Conservation (phyloP, 192 early-diverging fungal species). For the Cladochytrium replicatum region DNA sequence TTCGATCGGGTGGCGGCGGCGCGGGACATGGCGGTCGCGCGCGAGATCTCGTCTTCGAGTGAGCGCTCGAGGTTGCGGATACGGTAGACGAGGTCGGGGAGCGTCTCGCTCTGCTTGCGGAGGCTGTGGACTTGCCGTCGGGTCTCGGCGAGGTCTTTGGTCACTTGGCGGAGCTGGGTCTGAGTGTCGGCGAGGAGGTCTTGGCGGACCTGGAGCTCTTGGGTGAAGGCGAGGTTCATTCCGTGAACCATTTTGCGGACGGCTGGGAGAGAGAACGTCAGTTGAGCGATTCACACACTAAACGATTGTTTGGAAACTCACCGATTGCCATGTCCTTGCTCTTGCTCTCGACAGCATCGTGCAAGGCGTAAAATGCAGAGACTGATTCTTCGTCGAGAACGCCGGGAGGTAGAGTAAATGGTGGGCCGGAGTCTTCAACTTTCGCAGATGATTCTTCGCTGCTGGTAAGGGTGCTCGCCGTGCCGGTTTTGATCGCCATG, state of each 20-base stretch:
- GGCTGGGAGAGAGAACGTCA: not conserved
- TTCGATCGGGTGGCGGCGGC: not conserved
- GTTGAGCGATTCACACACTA: no score
- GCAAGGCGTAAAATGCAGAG: no score
- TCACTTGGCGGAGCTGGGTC: slow-evolving; percentile 22
- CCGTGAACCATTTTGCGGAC: not conserved
- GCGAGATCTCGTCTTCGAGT: slow-evolving; percentile 20
- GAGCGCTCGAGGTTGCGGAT: slow-evolving; percentile 23
- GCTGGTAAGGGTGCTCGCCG: no score
- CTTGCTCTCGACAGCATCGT: no score
- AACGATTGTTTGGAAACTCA: no score
- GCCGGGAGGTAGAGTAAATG: no score
- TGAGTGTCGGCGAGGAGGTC: slow-evolving; percentile 22
- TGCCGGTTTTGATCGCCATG: no score
- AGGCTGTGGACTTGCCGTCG: slow-evolving; percentile 21
- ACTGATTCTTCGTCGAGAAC: no score
- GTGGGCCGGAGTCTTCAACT: no score
- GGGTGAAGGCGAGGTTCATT: slow-evolving; percentile 8
- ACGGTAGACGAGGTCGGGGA: slow-evolving; percentile 30
- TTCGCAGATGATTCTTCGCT: no score
- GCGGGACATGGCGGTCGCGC: not conserved
- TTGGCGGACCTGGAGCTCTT: slow-evolving; percentile 14
- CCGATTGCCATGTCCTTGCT: no score
- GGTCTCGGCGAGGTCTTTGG: slow-evolving; percentile 27
- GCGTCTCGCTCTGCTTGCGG: slow-evolving; percentile 14